Evolutionary conservation across 768 basidiomycete genomes (phyloP).

Genomic region (Rhodocollybia butyracea): DNA sequence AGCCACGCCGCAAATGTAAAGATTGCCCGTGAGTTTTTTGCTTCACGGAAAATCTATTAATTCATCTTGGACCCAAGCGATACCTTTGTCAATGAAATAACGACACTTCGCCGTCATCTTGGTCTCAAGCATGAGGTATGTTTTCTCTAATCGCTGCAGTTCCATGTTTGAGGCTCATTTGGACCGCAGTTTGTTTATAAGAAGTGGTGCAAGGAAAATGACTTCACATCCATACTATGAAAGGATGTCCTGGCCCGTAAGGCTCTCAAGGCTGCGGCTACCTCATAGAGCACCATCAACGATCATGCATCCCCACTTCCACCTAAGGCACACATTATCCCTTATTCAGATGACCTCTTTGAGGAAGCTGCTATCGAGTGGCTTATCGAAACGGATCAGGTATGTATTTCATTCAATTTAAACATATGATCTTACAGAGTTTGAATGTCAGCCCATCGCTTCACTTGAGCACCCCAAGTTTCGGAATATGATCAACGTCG

Average conservation of each 20-base stretch:
- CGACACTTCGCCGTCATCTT: neutral
- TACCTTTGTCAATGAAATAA: neutral
- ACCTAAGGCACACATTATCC: slow-evolving; percentile 16
- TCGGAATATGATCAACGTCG: slow-evolving; percentile 21
- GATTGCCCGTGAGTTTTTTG: too few species aligned
- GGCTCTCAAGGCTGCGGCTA: neutral
- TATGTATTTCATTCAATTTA: too few species aligned
- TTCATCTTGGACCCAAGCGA: too few species aligned
- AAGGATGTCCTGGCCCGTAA: slow-evolving; percentile 18
- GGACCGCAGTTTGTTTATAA: slow-evolving; percentile 16
- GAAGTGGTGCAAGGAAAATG: slow-evolving; percentile 22
- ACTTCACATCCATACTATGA: slow-evolving; percentile 27
- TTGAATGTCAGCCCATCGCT: slow-evolving; percentile 16
- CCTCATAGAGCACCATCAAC: slow-evolving; percentile 14
- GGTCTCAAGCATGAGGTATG: neutral
- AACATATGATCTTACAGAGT: neutral
- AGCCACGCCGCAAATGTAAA: too few species aligned
- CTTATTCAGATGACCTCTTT: slow-evolving; percentile 28
- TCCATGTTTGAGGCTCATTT: neutral
- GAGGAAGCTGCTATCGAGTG: slow-evolving; percentile 24
- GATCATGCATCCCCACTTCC: slow-evolving; percentile 18
- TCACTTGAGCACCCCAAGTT: slow-evolving; percentile 24
- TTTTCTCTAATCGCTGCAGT: neutral
- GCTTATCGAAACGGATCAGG: too few species aligned
- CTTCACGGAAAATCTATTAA: too few species aligned